Evolutionary conservation across 257 asterid genomes (phyloP), one percentile per base, ranked within the genome.

Genomic region (Forsythia viridissima): DNA sequence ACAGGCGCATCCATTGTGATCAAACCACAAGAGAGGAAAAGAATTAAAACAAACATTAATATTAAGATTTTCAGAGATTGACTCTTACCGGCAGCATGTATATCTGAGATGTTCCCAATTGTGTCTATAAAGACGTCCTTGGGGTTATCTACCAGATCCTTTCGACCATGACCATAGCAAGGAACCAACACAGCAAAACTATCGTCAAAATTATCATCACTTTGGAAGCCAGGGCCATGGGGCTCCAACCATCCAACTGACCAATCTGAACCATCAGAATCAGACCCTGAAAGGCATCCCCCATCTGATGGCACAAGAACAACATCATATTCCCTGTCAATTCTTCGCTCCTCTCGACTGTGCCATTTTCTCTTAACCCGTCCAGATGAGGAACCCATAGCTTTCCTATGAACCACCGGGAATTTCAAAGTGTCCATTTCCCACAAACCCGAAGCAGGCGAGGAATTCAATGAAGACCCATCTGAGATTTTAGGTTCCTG

Each of bases 241-340:
- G 89, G 89, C 79, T 88, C 89, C 80, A 85, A 77, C 91, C 91
- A 88, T 79, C 91, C 89, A 65, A 88, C 78, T 12, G 91, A 88
- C 85, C 87, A 88, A 77, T 88, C 89, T 0, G 91, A 88, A 84
- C 84, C 91, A 51, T 88, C 89, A 65, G 91, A 88, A 37, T 85
- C 91, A 21, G 89, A 88, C 70, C 86, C 91, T 3, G 91, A 88
- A 78, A 85, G 79, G 69, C 91, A 85, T 44, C 89, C 91, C 39
- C 91, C 89, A 70, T 88, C 91, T 4, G 88, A 85, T 65, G 91
- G 88, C 51, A 88, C 91, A 70, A 85, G 70, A 76, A 88, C 89
- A 73, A 82, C 78, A 76, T 88, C 91, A 82, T 79, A 79, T 76
- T 88, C 89, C 83, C 71, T 82, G 41, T 88, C 89, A 71, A 84